Evolutionary conservation across 176 grass and related monocot genomes (phyloP).

Genomic region (Oryza australiensis): DNA sequence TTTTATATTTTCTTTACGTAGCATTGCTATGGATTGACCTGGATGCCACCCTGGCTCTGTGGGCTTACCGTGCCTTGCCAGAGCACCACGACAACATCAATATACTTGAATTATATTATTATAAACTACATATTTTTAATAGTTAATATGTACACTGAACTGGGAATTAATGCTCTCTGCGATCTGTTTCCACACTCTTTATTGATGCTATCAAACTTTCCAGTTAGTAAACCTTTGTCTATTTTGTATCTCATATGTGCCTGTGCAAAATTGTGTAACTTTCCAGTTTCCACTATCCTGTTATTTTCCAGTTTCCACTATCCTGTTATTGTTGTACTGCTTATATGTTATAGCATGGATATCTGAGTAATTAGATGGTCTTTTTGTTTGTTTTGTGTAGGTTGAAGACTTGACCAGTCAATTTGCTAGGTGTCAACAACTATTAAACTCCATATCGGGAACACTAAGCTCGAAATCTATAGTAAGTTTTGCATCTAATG

Average conservation of each 20-base stretch:
- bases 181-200: neutral
- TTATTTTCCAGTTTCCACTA: neutral
- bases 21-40: neutral
- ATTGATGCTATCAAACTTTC: neutral
- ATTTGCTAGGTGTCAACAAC: slow-evolving; percentile 50
- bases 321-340: neutral
- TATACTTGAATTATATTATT: neutral
- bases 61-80: neutral
- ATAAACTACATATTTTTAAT: neutral
- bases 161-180: neutral
- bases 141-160: neutral
- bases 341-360: neutral
- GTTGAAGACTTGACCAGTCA: slow-evolving; percentile 58
- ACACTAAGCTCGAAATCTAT: slow-evolving; percentile 50
- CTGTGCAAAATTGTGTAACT: neutral
- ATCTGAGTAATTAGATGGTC: slow-evolving; percentile 3
- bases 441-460: slow-evolving; percentile 60
- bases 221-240: neutral
- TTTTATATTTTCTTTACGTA: neutral
- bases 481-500: slow-evolving; percentile 39
- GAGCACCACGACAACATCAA: neutral
- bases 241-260: slow-evolving; percentile 1
- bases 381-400: slow-evolving; percentile 31
- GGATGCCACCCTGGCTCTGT: neutral
- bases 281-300: neutral